A percentile compares a stretch with the other conserved stretches of the same genome.
These are phyloP conservation scores for Blastocystis sp. DNA, from an alignment of 352 stramenopile genomes.

Conservation along the genomic window DNA sequence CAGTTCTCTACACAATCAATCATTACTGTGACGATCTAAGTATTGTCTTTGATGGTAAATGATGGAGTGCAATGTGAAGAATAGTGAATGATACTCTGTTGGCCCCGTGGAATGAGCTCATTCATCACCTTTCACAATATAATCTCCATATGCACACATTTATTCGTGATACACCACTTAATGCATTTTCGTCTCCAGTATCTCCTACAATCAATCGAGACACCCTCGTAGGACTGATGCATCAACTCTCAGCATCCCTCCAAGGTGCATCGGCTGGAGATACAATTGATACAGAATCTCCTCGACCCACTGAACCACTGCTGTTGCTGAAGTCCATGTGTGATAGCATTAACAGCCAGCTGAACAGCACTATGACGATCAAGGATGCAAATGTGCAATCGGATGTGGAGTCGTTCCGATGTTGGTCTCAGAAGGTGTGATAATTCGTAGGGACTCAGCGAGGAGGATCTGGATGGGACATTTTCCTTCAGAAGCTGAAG, in stretches of 20 bases:
- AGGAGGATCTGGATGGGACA: not conserved
- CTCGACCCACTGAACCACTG: no score
- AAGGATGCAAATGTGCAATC: not conserved
- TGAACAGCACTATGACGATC: not conserved
- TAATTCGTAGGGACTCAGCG: not conserved
- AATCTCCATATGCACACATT: no score
- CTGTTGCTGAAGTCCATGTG: no score
- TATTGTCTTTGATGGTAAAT: not conserved
- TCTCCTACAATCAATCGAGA: no score
- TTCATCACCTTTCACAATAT: not conserved
- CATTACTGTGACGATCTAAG: not conserved
- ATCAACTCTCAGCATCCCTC: no score
- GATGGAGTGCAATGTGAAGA: not conserved
- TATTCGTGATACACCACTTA: no score
- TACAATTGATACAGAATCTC: no score
- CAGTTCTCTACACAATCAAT: not conserved
- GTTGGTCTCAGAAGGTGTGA: not conserved
- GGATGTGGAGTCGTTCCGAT: conserved; percentile 27
- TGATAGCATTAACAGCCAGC: no score
- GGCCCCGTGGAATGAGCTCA: not conserved
- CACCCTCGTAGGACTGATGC: no score
- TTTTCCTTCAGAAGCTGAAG: not conserved
- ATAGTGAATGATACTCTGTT: not conserved
- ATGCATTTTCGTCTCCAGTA: no score
- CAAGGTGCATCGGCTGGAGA: no score